phyloP scores from a whole-genome alignment of 2,329 filamentous ascomycete genomes.

The Byssothecium circinans region DNA sequence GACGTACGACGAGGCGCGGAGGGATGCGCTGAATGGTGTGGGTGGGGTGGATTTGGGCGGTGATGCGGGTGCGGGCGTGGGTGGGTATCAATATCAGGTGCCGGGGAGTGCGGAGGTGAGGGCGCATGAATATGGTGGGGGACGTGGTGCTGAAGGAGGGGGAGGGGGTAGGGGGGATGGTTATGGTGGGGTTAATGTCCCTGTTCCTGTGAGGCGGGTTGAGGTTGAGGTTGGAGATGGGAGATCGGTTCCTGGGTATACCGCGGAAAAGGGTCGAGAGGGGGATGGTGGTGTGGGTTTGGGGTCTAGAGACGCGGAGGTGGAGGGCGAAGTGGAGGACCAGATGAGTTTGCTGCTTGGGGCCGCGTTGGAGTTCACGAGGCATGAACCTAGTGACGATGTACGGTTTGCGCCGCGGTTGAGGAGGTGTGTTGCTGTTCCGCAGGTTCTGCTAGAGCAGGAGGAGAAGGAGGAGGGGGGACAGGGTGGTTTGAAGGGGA shows the following conservation, averaged over 20 bases:
- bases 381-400: constrained; percentile 27
- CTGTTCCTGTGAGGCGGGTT: no score
- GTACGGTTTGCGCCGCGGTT: constrained; percentile 27
- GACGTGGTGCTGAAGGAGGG: constrained; percentile 19
- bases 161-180: constrained; percentile 20
- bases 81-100: constrained; percentile 24
- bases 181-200: constrained; percentile 20
- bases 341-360: constrained; percentile 18
- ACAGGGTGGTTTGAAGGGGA: constrained; percentile 1
- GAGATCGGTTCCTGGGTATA: no score
- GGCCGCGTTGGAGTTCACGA: constrained; percentile 29
- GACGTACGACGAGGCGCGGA: constrained; percentile 40
- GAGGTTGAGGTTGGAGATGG: no score
- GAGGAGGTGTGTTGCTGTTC: constrained; percentile 29
- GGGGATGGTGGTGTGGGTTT: constrained; percentile 13
- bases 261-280: constrained; percentile 26
- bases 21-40: constrained; percentile 31
- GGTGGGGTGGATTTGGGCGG: constrained; percentile 29
- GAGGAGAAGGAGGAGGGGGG: neutral
- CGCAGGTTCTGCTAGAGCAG: constrained; percentile 18
- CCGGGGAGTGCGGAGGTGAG: constrained; percentile 26
- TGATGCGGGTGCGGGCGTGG: constrained; percentile 1
- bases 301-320: neutral
- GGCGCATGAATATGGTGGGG: constrained; percentile 28
- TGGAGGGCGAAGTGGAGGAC: constrained; percentile 5